These are phyloP conservation scores for Fraxinus xanthoxyloides DNA, from an alignment of 305 asterid genomes.

Conservation along the genomic window DNA sequence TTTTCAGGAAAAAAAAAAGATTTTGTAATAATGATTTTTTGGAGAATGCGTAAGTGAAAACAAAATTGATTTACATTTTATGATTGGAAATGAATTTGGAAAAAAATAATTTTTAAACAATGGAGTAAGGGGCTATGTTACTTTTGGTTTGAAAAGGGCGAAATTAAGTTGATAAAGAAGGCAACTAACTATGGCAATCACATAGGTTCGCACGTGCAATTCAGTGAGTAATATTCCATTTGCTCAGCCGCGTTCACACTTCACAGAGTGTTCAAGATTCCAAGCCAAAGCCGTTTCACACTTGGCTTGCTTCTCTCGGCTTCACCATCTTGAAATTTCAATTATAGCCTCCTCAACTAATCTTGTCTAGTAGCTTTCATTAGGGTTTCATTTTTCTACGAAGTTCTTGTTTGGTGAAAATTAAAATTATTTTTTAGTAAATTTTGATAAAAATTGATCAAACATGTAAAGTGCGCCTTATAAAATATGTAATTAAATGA, in stretches of 20 bases:
- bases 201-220: background rate
- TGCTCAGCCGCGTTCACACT: conserved; percentile 15
- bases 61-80: no score
- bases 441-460: no score
- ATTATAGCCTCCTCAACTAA: background rate
- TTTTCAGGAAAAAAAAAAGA: no score
- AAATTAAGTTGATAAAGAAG: background rate
- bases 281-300: conserved; percentile 31
- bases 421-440: no score
- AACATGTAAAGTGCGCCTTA: no score
- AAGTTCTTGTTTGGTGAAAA: no score
- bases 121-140: background rate
- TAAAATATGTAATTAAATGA: no score
- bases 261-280: conserved; percentile 18
- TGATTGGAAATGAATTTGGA: no score
- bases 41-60: no score
- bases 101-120: no score
- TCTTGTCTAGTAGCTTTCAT: background rate
- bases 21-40: no score
- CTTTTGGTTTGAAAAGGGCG: background rate
- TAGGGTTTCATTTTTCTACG: no score
- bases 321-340: background rate
- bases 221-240: background rate
- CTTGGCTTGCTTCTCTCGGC: conserved; percentile 20
- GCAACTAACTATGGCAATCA: background rate